phyloP scores from a whole-genome alignment of 225 moss, liverwort and hornwort genomes.

The Straminergon stramineum region DNA sequence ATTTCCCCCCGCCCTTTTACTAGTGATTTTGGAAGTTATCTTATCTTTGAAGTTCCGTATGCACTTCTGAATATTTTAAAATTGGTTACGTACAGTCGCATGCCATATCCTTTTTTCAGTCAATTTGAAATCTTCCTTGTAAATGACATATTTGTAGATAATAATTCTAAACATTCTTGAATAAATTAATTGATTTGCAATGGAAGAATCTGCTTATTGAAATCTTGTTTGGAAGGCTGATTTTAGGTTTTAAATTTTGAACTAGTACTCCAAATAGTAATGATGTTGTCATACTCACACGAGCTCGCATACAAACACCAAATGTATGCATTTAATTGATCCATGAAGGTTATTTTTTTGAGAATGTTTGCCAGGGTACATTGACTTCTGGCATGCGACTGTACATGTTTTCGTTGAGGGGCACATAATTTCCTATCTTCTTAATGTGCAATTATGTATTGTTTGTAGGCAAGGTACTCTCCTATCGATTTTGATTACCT shows the following conservation, averaged over 20 bases:
- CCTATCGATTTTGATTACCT: constrained; percentile 84
- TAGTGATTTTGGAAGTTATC: not conserved
- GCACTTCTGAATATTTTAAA: not conserved
- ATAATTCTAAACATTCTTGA: not conserved
- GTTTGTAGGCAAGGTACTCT: constrained; percentile 76
- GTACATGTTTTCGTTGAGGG: not conserved
- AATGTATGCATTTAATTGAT: not conserved
- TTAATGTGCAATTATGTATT: not conserved
- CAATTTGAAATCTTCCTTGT: not conserved
- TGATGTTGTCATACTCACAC: too few relatives aligned
- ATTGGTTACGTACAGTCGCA: not conserved
- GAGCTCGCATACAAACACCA: not conserved
- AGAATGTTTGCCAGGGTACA: not conserved
- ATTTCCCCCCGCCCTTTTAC: not conserved
- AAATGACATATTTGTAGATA: not conserved
- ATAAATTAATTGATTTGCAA: not conserved
- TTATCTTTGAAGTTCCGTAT: not conserved
- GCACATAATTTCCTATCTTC: not conserved
- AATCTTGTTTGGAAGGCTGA: not conserved
- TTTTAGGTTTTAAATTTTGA: not conserved
- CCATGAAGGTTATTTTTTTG: not conserved
- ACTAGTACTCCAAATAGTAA: not conserved
- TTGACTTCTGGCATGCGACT: not conserved
- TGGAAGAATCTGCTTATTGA: not conserved
- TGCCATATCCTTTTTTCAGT: not conserved